phyloP scores from a whole-genome alignment of 345 rosid genomes.

The Eucalyptus albens region DNA sequence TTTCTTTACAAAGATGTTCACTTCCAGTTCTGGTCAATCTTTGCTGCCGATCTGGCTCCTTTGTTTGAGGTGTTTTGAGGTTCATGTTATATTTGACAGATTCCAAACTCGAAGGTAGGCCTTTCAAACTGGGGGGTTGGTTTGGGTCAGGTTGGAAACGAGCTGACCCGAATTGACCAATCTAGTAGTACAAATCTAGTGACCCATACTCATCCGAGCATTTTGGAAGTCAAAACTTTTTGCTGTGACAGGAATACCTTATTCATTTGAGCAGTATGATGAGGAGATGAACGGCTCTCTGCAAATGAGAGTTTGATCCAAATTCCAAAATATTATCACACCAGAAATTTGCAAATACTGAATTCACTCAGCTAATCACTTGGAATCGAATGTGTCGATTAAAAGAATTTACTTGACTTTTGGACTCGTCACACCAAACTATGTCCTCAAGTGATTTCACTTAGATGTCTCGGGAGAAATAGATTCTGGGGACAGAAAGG shows the following conservation, averaged over 20 bases:
- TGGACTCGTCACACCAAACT: background rate
- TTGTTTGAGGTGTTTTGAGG: background rate
- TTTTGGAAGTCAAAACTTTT: background rate
- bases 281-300: background rate
- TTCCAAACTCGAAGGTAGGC: background rate
- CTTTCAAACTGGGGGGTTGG: background rate
- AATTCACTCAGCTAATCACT: background rate
- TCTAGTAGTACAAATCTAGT: background rate
- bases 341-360: background rate
- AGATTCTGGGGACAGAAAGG: background rate
- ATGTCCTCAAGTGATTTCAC: background rate
- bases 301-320: background rate
- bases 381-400: background rate
- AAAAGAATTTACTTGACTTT: background rate
- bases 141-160: background rate
- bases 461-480: background rate
- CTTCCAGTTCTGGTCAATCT: background rate
- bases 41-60: background rate
- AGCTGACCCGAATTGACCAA: fast-evolving
- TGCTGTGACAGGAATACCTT: background rate
- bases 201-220: background rate
- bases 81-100: background rate
- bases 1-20: background rate
- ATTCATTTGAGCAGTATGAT: background rate
- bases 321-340: background rate